Evolutionary conservation across 2,329 filamentous ascomycete species (phyloP).

Genomic region (Tolypocladium nubicola): DNA sequence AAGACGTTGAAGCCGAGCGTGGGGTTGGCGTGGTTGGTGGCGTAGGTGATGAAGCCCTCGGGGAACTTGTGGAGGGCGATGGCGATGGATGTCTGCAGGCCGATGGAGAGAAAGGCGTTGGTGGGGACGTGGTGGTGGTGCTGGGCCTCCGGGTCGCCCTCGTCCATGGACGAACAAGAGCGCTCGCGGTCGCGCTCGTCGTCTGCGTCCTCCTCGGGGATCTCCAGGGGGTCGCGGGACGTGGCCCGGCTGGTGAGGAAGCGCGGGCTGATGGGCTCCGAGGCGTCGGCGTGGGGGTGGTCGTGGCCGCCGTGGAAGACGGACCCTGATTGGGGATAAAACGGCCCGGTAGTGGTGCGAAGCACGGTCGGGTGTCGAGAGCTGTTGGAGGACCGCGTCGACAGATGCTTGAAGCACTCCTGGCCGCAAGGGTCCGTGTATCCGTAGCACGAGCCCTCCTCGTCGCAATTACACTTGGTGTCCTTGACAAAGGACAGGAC

Average conservation of each 20-base stretch:
- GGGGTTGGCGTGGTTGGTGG: conserved; percentile 93
- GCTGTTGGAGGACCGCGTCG: conserved; percentile 22
- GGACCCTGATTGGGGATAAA: conserved; percentile 14
- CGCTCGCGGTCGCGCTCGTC: conserved; percentile 10
- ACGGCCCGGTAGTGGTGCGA: conserved; percentile 29
- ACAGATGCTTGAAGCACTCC: conserved; percentile 52
- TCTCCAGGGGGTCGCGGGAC: conserved; percentile 25
- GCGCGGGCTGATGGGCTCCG: conserved; percentile 19
- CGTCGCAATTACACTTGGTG: conserved; percentile 52
- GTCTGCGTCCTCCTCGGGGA: conserved; percentile 10
- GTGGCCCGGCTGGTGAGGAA: conserved; percentile 27
- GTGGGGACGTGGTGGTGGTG: conserved; percentile 94
- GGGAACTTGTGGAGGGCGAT: conserved; percentile 96
- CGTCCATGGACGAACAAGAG: conserved; percentile 17
- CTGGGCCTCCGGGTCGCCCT: conserved; percentile 36
- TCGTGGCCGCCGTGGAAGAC: conserved; percentile 14
- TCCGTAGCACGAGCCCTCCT: conserved; percentile 49
- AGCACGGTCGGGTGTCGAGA: conserved; percentile 26
- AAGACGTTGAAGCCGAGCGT: conserved; percentile 84
- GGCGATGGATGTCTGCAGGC: conserved; percentile 90
- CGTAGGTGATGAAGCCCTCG: conserved; percentile 81
- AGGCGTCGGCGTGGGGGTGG: conserved; percentile 13
- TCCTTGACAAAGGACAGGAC: conserved; percentile 57
- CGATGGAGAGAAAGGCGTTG: conserved; percentile 88
- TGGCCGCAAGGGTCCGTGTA: conserved; percentile 57